Base-by-base conservation (phyloP, 371 early-diverging fungal genomes). In the Lichtheimia ornata region DNA sequence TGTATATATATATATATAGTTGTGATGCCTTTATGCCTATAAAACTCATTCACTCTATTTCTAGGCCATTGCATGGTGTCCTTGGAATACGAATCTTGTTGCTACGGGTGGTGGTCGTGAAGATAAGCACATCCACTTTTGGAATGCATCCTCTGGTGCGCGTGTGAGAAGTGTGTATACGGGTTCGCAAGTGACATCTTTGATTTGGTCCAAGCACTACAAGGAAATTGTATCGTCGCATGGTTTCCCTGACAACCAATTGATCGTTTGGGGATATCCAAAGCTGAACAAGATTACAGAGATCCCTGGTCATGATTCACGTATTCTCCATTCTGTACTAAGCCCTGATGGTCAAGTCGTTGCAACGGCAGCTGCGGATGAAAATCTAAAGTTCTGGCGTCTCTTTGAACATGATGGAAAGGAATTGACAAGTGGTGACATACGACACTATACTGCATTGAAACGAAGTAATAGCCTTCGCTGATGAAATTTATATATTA, bases 41-140 rank as follows among this genome's bases (percentile, higher is more conserved):
- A 40, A 1, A 56, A 2, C 11, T 41, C 18, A 41, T 5, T 25
- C 49, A 30, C 28, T 56, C 44, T 40, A 43, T 20, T 20, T 22
- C n/a, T 70, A 94, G 90, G 99, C 99, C 0, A 64, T 99, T 25
- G 95, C 95, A 4, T 99, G 99, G 99, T 97, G 98, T 71, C 99
- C 99, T n/a, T 98, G 97, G 97, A 92, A 91, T 61, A 81, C 76
- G 18, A 90, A 91, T 58, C 65, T 96, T 25, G 82, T 99, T 20
- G 99, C 98, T 2, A 91, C 96, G 0, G 99, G 99, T 42, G 99
- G 99, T 53, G 99, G 99, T 27, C 83, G 94, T 4, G 77, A 88
- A 64, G 99, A 99, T 67, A 88, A 90, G 51, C 88, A 87, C 18
- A 95, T 99, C 45, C 91, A 92, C 70, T 93, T 98, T 58, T 99